phyloP scores from a whole-genome alignment of 2,329 filamentous ascomycete species.

The Biscogniauxia sp. region DNA sequence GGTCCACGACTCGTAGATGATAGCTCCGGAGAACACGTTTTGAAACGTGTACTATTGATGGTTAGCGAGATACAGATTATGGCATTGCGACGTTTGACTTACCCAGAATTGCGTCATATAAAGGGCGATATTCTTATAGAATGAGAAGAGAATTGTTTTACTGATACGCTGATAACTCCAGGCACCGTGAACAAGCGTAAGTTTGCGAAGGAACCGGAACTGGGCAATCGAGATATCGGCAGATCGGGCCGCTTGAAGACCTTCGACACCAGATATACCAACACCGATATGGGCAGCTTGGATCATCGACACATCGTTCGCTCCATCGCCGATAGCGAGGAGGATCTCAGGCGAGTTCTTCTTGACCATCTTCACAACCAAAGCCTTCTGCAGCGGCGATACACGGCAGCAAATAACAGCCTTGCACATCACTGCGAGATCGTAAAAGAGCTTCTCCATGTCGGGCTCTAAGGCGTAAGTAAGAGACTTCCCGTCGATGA shows the following conservation, averaged over 20 bases:
- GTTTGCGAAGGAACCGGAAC: constrained; percentile 90
- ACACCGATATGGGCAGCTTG: constrained; percentile 97
- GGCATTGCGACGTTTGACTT: constrained; percentile 37
- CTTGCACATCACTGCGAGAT: constrained; percentile 93
- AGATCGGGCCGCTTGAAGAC: constrained; percentile 91
- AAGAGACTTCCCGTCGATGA: constrained; percentile 95
- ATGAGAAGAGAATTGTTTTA: constrained; percentile 96
- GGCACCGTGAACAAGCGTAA: constrained; percentile 89
- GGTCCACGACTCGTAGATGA: constrained; percentile 99
- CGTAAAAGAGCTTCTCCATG: constrained; percentile 87
- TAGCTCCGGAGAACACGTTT: constrained; percentile 95
- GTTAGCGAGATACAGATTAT: constrained; percentile 27
- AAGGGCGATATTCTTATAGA: constrained; percentile 98
- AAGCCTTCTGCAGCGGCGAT: constrained; percentile 91
- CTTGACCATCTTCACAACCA: constrained; percentile 98
- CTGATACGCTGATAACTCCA: constrained; percentile 98
- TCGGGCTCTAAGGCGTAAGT: constrained; percentile 92
- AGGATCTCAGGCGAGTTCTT: constrained; percentile 87
- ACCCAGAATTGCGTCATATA: constrained; percentile 99
- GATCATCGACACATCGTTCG: constrained; percentile 99
- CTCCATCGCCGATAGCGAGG: constrained; percentile 93
- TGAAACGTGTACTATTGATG: constrained; percentile 80
- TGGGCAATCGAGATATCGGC: constrained; percentile 95
- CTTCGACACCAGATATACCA: constrained; percentile 95
- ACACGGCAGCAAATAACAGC: constrained; percentile 99